Evolutionary conservation across 306 rosid species (phyloP).

Genomic region (Bauhinia variegata): DNA sequence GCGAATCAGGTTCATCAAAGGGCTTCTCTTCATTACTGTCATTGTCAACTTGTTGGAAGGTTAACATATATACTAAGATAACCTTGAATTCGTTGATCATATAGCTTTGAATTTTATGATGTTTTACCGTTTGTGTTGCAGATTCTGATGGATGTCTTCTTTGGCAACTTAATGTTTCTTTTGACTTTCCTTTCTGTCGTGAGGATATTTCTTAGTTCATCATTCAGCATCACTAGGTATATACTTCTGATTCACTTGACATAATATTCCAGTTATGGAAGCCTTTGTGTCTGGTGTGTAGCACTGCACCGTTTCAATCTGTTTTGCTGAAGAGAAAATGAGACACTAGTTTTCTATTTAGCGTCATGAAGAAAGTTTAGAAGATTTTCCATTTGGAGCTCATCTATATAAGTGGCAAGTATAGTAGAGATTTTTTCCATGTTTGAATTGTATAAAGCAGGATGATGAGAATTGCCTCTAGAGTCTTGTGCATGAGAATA

Average conservation of each 20-base stretch:
- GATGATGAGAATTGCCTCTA: constrained; percentile 15
- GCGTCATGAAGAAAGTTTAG: constrained; percentile 18
- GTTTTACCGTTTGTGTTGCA: constrained; percentile 43
- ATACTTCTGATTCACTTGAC: constrained; percentile 15
- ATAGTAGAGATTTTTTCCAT: background rate
- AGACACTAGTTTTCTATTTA: constrained; percentile 2
- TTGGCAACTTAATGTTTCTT: constrained; percentile 75
- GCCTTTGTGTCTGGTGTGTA: no score
- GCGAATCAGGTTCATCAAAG: constrained; percentile 46
- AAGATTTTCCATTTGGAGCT: constrained; percentile 20
- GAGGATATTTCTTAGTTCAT: constrained; percentile 54
- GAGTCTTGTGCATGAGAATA: constrained; percentile 16
- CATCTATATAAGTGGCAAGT: constrained; percentile 1
- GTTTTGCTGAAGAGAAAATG: no score
- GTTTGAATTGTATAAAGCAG: background rate
- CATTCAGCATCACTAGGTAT: constrained; percentile 59
- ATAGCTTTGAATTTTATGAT: constrained; percentile 30
- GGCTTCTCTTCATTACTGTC: constrained; percentile 59
- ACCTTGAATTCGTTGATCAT: constrained; percentile 22
- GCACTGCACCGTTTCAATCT: constrained; percentile 25
- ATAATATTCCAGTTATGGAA: constrained; percentile 1
- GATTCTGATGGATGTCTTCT: constrained; percentile 57
- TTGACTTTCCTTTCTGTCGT: constrained; percentile 54
- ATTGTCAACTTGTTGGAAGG: constrained; percentile 70
- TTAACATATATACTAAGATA: constrained; percentile 30